These are phyloP conservation scores for Cladophialophora exuberans DNA, from an alignment of 2,329 filamentous ascomycete genomes.

Conservation along the genomic window DNA sequence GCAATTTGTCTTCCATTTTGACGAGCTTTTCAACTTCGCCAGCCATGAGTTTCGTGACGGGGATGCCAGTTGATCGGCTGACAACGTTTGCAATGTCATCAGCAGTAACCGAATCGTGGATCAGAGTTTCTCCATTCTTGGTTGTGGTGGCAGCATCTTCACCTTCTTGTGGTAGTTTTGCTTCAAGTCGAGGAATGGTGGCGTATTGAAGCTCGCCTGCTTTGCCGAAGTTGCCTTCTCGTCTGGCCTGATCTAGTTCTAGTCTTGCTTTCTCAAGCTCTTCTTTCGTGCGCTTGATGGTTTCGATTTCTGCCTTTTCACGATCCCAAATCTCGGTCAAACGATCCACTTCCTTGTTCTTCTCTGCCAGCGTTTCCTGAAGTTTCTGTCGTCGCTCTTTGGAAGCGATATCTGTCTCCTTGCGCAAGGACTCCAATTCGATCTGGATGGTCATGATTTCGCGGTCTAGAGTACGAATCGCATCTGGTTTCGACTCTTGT, in stretches of 20 bases:
- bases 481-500: slow-evolving; percentile 95
- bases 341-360: slow-evolving; percentile 74
- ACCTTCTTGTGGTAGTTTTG: slow-evolving; percentile 76
- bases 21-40: slow-evolving; percentile 94
- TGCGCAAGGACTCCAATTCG: slow-evolving; percentile 89
- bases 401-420: slow-evolving; percentile 89
- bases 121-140: slow-evolving; percentile 60
- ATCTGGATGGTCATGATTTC: slow-evolving; percentile 98
- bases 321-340: slow-evolving; percentile 88
- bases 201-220: slow-evolving; percentile 92
- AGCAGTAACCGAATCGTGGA: slow-evolving; percentile 92
- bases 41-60: slow-evolving; percentile 86
- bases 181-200: slow-evolving; percentile 78
- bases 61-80: slow-evolving; percentile 88
- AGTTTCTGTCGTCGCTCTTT: slow-evolving; percentile 86
- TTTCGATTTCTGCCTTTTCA: slow-evolving; percentile 82
- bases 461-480: slow-evolving; percentile 88
- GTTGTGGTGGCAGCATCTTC: slow-evolving; percentile 41
- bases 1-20: slow-evolving; percentile 89
- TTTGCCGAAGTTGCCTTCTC: slow-evolving; percentile 83
- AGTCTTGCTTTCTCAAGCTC: slow-evolving; percentile 84
- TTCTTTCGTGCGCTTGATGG: slow-evolving; percentile 83
- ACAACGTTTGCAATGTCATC: slow-evolving; percentile 95
- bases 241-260: slow-evolving; percentile 84
- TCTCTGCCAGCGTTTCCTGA: slow-evolving; percentile 72